Conservation (phyloP, 805 yeast species). For the Yamadazyma philogaea region DNA sequence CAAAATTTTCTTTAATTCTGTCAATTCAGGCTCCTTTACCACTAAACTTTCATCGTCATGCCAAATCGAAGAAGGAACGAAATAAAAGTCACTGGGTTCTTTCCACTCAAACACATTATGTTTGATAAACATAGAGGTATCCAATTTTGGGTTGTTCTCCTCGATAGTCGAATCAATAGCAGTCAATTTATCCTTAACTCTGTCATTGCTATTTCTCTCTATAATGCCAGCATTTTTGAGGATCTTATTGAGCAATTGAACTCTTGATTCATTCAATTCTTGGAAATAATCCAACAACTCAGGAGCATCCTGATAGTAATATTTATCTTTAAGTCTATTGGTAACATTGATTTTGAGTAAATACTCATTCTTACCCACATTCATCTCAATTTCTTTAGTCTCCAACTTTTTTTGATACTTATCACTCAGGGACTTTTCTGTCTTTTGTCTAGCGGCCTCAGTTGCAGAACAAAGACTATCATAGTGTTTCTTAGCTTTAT, state of each 20-base stretch:
- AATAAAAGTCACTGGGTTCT: constrained; percentile 83
- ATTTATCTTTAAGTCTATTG: constrained; percentile 89
- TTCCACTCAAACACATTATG: constrained; percentile 77
- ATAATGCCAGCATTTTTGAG: constrained; percentile 58
- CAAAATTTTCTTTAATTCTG: constrained; percentile 52
- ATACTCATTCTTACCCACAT: constrained; percentile 80
- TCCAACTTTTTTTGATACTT: constrained; percentile 52
- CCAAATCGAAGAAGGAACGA: constrained; percentile 90
- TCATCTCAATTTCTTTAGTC: constrained; percentile 77
- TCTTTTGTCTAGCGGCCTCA: constrained; percentile 75
- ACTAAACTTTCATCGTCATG: constrained; percentile 86
- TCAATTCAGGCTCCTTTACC: constrained; percentile 53
- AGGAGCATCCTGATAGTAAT: constrained; percentile 9
- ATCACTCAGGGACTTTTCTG: constrained; percentile 52
- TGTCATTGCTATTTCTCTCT: constrained; percentile 50
- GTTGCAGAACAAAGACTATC: constrained; percentile 77
- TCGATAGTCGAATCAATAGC: constrained; percentile 53
- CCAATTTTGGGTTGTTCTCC: constrained; percentile 70
- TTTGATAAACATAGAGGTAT: constrained; percentile 86
- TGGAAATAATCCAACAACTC: constrained; percentile 38
- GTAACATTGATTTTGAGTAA: constrained; percentile 78
- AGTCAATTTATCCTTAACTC: constrained; percentile 49
- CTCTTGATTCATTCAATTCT: constrained; percentile 77
- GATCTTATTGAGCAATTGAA: constrained; percentile 64
- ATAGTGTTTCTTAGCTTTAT: constrained; percentile 69